phyloP scores from a whole-genome alignment of 208 protist genomes.

The Crithidia expoeki region DNA sequence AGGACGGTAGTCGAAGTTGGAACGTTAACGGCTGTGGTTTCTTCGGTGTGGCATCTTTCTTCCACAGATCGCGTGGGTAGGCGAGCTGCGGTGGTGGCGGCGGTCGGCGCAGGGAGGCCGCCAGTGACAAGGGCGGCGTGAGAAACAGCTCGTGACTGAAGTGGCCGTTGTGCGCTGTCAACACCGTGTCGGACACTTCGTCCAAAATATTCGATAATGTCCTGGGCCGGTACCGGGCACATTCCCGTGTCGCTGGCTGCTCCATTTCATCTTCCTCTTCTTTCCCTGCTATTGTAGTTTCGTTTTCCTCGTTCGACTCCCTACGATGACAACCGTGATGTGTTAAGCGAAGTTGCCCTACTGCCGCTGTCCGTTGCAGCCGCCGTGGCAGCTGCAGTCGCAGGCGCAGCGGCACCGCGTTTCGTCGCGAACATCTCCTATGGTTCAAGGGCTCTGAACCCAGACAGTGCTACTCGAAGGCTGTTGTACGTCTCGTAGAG shows the following conservation, averaged over 20 bases:
- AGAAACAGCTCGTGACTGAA: too few species aligned
- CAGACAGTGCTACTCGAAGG: constrained; percentile 46
- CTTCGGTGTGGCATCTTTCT: too few species aligned
- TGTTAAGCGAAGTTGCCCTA: too few species aligned
- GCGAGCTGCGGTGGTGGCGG: not conserved
- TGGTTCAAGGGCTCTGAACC: constrained; percentile 56
- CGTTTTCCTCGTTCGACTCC: not conserved
- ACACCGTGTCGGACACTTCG: too few species aligned
- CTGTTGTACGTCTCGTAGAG: constrained; percentile 46
- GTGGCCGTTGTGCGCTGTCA: too few species aligned
- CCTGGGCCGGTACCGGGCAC: not conserved
- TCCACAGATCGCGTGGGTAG: not conserved
- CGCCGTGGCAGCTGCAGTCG: not conserved
- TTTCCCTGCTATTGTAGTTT: not conserved
- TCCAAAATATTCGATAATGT: too few species aligned
- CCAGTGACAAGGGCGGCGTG: too few species aligned
- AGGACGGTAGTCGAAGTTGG: not conserved
- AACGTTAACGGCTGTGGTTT: not conserved
- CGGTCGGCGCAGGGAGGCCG: not conserved
- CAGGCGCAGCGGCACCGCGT: not conserved
- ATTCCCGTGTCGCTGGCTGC: not conserved
- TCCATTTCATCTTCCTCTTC: not conserved
- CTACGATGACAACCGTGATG: constrained; percentile 1
- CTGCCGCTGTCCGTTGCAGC: not conserved
- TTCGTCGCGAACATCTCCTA: constrained; percentile 41